Evolutionary conservation across 2,329 filamentous ascomycete genomes (phyloP).

Genomic region (Cytospora piceicola): DNA sequence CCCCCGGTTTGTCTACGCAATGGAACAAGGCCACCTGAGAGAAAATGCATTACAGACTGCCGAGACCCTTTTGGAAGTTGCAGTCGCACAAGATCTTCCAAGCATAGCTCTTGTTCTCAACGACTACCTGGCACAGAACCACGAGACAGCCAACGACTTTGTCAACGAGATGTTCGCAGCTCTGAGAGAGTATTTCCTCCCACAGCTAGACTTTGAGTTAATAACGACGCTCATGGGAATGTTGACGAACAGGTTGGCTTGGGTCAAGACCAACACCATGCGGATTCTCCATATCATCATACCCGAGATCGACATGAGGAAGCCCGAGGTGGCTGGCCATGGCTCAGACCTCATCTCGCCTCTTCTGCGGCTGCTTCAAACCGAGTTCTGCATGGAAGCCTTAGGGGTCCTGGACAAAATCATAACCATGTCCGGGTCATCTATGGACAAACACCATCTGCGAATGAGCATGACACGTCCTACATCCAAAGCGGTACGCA

Average conservation of each 20-base stretch:
- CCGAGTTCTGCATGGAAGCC: slow-evolving; percentile 90
- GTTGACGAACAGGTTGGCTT: slow-evolving; percentile 83
- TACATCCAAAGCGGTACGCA: slow-evolving; percentile 82
- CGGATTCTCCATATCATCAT: slow-evolving; percentile 83
- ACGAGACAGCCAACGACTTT: slow-evolving; percentile 74
- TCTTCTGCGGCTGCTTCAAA: slow-evolving; percentile 84
- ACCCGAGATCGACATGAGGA: slow-evolving; percentile 90
- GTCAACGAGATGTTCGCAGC: slow-evolving; percentile 73
- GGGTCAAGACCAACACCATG: slow-evolving; percentile 94
- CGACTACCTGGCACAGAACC: slow-evolving; percentile 69
- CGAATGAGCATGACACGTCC: slow-evolving; percentile 97
- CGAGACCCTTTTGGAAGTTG: slow-evolving; percentile 70
- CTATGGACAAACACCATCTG: slow-evolving; percentile 91
- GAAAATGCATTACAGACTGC: slow-evolving; percentile 65
- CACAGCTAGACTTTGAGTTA: slow-evolving; percentile 79
- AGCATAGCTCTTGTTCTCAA: slow-evolving; percentile 71
- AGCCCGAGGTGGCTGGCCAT: slow-evolving; percentile 84
- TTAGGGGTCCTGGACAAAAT: slow-evolving; percentile 91
- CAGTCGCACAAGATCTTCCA: slow-evolving; percentile 71
- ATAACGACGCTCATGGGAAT: slow-evolving; percentile 90
- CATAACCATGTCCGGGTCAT: slow-evolving; percentile 88
- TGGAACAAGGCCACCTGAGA: slow-evolving; percentile 67
- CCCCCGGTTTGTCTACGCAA: slow-evolving; percentile 78
- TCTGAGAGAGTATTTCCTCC: slow-evolving; percentile 78
- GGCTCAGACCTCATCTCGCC: slow-evolving; percentile 96